phyloP scores from a whole-genome alignment of 2,329 filamentous ascomycete species.

The Metarhizium rileyi region DNA sequence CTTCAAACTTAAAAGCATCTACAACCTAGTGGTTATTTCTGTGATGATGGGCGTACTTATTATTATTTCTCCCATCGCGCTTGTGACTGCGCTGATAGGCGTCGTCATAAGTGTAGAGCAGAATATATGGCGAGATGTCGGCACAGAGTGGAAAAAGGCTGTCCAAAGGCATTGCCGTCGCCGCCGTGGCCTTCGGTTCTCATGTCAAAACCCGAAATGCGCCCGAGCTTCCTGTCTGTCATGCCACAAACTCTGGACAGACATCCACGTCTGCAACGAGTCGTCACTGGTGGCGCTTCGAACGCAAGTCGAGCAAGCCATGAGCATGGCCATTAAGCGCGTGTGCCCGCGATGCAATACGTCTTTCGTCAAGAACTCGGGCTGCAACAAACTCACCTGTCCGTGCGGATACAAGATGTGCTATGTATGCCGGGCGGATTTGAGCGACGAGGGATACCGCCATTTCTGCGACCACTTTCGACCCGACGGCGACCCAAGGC shows the following conservation, averaged over 20 bases:
- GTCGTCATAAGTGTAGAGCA: slow-evolving; percentile 33
- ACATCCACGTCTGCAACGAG: slow-evolving; percentile 86
- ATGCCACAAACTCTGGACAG: slow-evolving; percentile 74
- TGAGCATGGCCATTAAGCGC: slow-evolving; percentile 88
- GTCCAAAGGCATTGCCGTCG: slow-evolving; percentile 59
- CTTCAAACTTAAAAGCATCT: slow-evolving; percentile 42
- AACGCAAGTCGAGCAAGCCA: slow-evolving; percentile 83
- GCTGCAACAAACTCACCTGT: slow-evolving; percentile 96
- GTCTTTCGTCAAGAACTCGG: slow-evolving; percentile 83
- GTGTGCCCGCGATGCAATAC: slow-evolving; percentile 88
- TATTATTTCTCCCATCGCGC: slow-evolving; percentile 42
- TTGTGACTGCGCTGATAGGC: slow-evolving; percentile 36
- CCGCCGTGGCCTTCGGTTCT: slow-evolving; percentile 65
- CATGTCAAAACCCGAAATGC: slow-evolving; percentile 63
- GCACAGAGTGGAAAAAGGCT: slow-evolving; percentile 45
- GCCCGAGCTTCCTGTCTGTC: slow-evolving; percentile 64
- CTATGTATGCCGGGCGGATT: slow-evolving; percentile 82
- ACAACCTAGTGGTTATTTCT: slow-evolving; percentile 39
- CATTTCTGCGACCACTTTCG: slow-evolving; percentile 97
- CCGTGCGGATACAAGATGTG: slow-evolving; percentile 97
- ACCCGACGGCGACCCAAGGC: slow-evolving; percentile 59
- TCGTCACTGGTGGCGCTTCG: slow-evolving; percentile 72
- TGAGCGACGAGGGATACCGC: slow-evolving; percentile 66
- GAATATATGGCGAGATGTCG: slow-evolving; percentile 31
- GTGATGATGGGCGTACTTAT: slow-evolving; percentile 45